Base-by-base conservation (phyloP, 140 eudicot species). In the Flaveria floridana region DNA sequence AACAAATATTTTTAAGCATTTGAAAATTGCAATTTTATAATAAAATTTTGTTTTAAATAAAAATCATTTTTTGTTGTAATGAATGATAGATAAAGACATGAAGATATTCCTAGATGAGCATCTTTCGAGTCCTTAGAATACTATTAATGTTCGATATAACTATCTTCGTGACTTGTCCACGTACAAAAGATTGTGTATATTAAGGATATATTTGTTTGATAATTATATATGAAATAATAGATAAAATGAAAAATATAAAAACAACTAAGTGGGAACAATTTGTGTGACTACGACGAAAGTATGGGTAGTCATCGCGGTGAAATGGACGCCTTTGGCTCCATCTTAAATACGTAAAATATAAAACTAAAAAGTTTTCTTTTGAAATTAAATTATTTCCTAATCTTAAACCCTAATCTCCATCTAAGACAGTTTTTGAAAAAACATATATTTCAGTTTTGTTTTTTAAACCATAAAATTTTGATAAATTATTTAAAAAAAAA, bases 31-130 rank as follows among this genome's bases (percentile, higher is more conserved):
- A 61, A 61, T 21, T 12, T 25, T 8, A 12, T 12, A 61, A 23
- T 23, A 23, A 61, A 23, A 1, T 23, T 23, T 39, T 61, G 26
- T 61, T 0, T 25, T 3, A 30, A 0, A 13, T 61, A 26, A 61
- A 13, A 34, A 34, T 34, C 7, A 34, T 34, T 5, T 34, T 34
- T 34, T 34, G 41, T 34, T 34, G 41, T 34, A 34, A 34, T 34
- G 41, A 34, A 34, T 34, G 6, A 34, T 61, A 13, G 18, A 13
- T 0, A 63, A 28, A n/a, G 69, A 46, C 69, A 63, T 63, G 47
- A 30, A 28, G 69, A 63, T 63, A 63, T 63, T 63, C 69, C 69
- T 63, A 14, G 12, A 65, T 37, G 50, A 65, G 15, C 70, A 37
- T 65, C 48, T 65, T 34, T 65, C 51, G 8, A 65, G 50, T 37